Evolutionary conservation across 1,284 basidiomycete genomes (phyloP).

Genomic region (Leccinum pachyderme): DNA sequence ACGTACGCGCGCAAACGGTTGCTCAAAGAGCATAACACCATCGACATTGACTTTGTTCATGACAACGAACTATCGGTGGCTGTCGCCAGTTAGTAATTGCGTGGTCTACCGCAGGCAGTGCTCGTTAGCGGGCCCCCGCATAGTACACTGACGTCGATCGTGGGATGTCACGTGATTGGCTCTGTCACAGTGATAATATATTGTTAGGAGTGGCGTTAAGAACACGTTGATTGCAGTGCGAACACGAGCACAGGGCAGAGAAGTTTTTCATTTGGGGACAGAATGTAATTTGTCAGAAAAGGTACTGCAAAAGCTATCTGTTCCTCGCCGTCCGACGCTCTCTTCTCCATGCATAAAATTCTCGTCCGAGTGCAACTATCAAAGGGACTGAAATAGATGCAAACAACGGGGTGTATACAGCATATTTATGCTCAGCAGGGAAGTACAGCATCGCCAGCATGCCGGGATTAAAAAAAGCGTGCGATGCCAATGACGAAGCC

Average conservation of each 20-base stretch:
- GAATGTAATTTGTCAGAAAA: slow-evolving; percentile 9
- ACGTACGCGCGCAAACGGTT: slow-evolving; percentile 77
- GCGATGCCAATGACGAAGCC: slow-evolving; percentile 74
- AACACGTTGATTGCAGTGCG: slow-evolving; percentile 21
- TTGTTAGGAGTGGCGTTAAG: not conserved
- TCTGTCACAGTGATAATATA: not conserved
- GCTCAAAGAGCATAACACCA: slow-evolving; percentile 83
- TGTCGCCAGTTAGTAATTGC: slow-evolving; percentile 6
- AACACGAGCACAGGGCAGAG: slow-evolving; percentile 7
- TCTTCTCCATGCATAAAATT: slow-evolving; percentile 57
- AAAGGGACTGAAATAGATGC: slow-evolving; percentile 85
- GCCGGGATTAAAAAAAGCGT: slow-evolving; percentile 94
- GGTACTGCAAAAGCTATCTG: slow-evolving; percentile 15
- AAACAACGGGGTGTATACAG: slow-evolving; percentile 91
- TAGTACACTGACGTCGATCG: slow-evolving; percentile 22
- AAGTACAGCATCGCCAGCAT: slow-evolving; percentile 98
- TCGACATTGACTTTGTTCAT: slow-evolving; percentile 67
- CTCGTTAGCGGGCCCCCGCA: not conserved
- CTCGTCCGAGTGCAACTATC: slow-evolving; percentile 69
- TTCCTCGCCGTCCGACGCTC: slow-evolving; percentile 26
- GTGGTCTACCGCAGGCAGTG: not conserved
- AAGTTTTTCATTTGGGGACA: slow-evolving; percentile 9
- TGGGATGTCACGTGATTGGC: slow-evolving; percentile 25
- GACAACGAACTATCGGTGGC: slow-evolving; percentile 11
- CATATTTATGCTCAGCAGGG: slow-evolving; percentile 93